Percentiles rank a stretch among this genome's conserved stretches.
These are phyloP conservation scores for Umbelopsis sp. DNA, from an alignment of 192 early-diverging fungal species.

Conservation along the genomic window DNA sequence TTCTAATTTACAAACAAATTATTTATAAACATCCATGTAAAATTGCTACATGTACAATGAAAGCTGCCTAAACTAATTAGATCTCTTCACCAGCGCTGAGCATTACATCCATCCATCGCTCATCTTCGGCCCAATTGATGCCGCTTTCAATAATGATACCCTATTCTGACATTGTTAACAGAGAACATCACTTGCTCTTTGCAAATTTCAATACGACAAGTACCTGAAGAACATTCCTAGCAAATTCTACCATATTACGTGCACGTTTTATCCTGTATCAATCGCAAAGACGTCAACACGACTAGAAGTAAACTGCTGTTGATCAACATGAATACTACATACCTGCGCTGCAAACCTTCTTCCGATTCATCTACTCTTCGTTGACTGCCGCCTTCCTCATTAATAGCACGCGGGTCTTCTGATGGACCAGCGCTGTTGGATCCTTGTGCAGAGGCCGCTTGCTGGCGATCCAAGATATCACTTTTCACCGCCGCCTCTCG, in stretches of 20 bases:
- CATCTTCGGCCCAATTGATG: conserved; percentile 45
- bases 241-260: conserved; percentile 27
- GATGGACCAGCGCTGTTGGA: conserved; percentile 10
- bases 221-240: conserved; percentile 31
- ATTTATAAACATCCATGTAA: neutral
- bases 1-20: neutral
- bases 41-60: neutral
- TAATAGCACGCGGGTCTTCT: neutral
- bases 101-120: conserved; percentile 42
- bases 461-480: conserved; percentile 10
- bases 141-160: conserved; percentile 50
- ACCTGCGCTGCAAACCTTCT: conserved; percentile 1
- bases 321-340: neutral
- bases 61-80: neutral
- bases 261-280: conserved; percentile 17
- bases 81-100: conserved; percentile 33
- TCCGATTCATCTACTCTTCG: neutral
- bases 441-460: neutral
- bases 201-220: neutral
- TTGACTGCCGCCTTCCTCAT: conserved; percentile 13
- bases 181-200: neutral
- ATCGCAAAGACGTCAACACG: neutral
- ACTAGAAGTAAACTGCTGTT: neutral
- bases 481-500: conserved; percentile 12
- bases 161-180: conserved; percentile 15